Evolutionary conservation across 2,329 filamentous ascomycete species (phyloP), one percentile per base, ranked within the genome.

Genomic region (Calycina herbarum): DNA sequence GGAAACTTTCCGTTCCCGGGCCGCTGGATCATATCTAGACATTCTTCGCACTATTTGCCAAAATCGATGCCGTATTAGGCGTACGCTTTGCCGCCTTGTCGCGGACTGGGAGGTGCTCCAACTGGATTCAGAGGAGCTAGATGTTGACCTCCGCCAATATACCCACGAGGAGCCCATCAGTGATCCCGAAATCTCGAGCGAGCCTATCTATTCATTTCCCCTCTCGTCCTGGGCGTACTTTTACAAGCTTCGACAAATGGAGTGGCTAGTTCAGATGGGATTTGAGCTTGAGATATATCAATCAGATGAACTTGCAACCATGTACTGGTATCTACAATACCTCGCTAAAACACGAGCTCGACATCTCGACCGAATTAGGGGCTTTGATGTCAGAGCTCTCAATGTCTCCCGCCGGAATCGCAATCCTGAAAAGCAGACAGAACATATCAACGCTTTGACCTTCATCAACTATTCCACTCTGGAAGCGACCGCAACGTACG

Each of bases 241-340:
- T 66, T 92, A 96, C 78, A 98, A 97, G 77, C 83, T 97, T n/a
- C 86, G 86, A 35, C 87, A 94, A 73, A 92, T 97, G 84, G 90
- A 94, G 75, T 90, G 89, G 82, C 89, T 96, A 57, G 84, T 97
- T 17, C 91, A 97, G 74, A 86, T 97, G 38, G 95, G 96, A 13
- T 98, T 99, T 76, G 95, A 99, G 78, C 88, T 97, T 13, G 89
- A 94, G 56, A 86, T 97, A 10, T 98, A 98, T 77, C 88, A 94
- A 62, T 84, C 88, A 0, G 90, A 96, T 76, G 95, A 99, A 77
- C 82, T 95, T 10, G 85, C 88, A 0, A 88, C 87, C 29, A 96
- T 97, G 91, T 98, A 98, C 77, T 95, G 91, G 88, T 93, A 97
- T 76, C 80, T 97, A 68, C 86, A 91, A 71, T 86, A 92, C 79